These are phyloP conservation scores for Moesziomyces aphidis DNA, from an alignment of 1,284 basidiomycete genomes.

Conservation along the genomic window DNA sequence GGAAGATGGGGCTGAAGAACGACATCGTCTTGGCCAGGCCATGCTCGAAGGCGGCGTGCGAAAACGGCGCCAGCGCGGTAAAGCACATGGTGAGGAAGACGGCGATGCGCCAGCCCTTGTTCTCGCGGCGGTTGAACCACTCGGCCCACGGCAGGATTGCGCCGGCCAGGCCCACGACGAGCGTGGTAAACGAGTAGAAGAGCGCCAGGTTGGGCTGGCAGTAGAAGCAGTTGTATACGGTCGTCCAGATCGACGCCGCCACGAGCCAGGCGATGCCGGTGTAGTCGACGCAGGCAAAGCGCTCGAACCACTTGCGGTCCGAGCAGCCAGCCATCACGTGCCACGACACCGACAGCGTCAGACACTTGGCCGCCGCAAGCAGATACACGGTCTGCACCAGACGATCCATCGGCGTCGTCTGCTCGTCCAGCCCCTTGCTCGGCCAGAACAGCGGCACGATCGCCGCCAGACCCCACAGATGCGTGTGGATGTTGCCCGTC, in stretches of 20 bases:
- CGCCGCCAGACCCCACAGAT: conserved; percentile 60
- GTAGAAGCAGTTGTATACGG: conserved; percentile 67
- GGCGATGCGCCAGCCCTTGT: conserved; percentile 60
- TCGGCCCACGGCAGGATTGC: conserved; percentile 64
- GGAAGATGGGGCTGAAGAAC: conserved; percentile 64
- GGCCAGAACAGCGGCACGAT: conserved; percentile 64
- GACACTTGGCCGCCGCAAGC: conserved; percentile 65
- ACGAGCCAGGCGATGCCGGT: conserved; percentile 67
- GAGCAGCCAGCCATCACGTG: conserved; percentile 67
- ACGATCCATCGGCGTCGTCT: conserved; percentile 65
- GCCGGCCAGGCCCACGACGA: conserved; percentile 58
- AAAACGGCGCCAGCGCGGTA: conserved; percentile 61
- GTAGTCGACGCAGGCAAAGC: conserved; percentile 67
- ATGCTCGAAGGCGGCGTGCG: conserved; percentile 62
- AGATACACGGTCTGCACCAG: conserved; percentile 65
- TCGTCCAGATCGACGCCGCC: conserved; percentile 63
- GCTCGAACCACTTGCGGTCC: conserved; percentile 62
- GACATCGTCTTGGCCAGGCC: conserved; percentile 52
- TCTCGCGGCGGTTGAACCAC: conserved; percentile 64
- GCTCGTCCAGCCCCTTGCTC: conserved; percentile 54
- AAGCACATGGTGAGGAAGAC: conserved; percentile 65
- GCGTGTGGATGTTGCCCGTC: conserved; percentile 67
- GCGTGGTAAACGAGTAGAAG: conserved; percentile 59
- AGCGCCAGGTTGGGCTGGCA: conserved; percentile 66
- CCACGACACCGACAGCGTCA: conserved; percentile 63